Percentiles rank a stretch among this genome's conserved stretches.
These are phyloP conservation scores for Heterobasidion annosum DNA, from an alignment of 1,284 basidiomycete species.

Conservation along the genomic window DNA sequence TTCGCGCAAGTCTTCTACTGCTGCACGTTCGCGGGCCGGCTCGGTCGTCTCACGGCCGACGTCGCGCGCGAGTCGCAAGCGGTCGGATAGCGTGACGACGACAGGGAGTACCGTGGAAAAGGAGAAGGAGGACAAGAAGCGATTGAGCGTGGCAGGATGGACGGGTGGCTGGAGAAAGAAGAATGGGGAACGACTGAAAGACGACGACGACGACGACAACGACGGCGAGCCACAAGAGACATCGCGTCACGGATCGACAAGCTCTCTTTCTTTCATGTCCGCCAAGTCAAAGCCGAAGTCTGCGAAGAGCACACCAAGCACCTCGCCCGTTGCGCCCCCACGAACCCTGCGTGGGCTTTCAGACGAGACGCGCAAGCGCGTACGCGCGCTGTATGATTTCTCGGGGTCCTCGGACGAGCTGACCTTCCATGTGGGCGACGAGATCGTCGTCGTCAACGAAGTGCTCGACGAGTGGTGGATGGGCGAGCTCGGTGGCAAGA, in stretches of 20 bases:
- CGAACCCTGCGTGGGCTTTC: slow-evolving; percentile 33
- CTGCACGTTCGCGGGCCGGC: slow-evolving; percentile 4
- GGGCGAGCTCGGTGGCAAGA: slow-evolving; percentile 59
- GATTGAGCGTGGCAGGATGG: slow-evolving; percentile 49
- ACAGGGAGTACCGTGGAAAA: slow-evolving; percentile 20
- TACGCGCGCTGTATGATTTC: slow-evolving; percentile 70
- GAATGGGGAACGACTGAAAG: slow-evolving; percentile 53
- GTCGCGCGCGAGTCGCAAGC: slow-evolving; percentile 34
- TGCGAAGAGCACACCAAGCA: slow-evolving; percentile 1
- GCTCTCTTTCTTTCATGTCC: slow-evolving; percentile 18
- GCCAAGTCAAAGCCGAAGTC: slow-evolving; percentile 16
- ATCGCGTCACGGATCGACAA: slow-evolving; percentile 6
- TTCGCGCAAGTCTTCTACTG: neutral
- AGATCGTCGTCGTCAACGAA: slow-evolving; percentile 67
- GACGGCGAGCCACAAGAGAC: no score
- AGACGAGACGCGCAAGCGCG: slow-evolving; percentile 33
- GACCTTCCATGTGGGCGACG: slow-evolving; percentile 60
- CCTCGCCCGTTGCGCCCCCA: slow-evolving; percentile 27
- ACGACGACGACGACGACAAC: slow-evolving; percentile 25
- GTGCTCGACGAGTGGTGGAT: slow-evolving; percentile 83
- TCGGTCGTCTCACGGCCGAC: slow-evolving; percentile 29
- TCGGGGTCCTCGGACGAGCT: slow-evolving; percentile 67
- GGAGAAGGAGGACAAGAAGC: slow-evolving; percentile 24
- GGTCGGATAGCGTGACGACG: slow-evolving; percentile 44
- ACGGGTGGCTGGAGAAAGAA: slow-evolving; percentile 55